Percentiles rank a stretch among this genome's conserved stretches.
Conservation (phyloP, 495 filamentous ascomycete genomes). For the Halenospora varia region DNA sequence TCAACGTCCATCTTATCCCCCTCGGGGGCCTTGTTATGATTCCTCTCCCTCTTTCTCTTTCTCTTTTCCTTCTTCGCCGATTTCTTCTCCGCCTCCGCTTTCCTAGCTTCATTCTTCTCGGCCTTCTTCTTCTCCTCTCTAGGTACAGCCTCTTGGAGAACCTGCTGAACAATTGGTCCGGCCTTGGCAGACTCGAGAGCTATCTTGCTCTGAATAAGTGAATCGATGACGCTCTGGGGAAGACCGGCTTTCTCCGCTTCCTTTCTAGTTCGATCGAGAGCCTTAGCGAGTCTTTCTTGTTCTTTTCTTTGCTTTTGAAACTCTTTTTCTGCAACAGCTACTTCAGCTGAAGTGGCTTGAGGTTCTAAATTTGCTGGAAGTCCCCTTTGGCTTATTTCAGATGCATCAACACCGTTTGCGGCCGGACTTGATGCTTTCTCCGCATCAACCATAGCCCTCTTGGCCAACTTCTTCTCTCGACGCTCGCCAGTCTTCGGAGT, state of each 20-base stretch:
- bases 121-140: not conserved
- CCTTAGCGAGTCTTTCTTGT: not conserved
- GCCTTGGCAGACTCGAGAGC: not conserved
- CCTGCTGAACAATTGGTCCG: not conserved
- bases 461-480: not conserved
- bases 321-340: not conserved
- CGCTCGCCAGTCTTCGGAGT: not conserved
- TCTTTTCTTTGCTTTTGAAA: not conserved
- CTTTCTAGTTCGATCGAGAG: not conserved
- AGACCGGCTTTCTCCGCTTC: not conserved
- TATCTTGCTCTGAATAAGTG: not conserved
- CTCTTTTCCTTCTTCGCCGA: slow-evolving; percentile 6
- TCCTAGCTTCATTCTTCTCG: not conserved
- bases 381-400: too few relatives aligned
- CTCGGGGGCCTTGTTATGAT: slow-evolving; percentile 8
- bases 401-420: too few relatives aligned
- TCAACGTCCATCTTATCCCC: not conserved
- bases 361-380: too few relatives aligned
- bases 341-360: not conserved
- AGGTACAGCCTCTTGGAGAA: not conserved
- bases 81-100: not conserved
- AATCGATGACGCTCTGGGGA: not conserved
- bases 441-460: not conserved
- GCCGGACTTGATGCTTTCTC: not conserved
- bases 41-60: slow-evolving; percentile 12